Conservation (phyloP, 1,284 basidiomycete species). For the Sphaerobolus stellatus region DNA sequence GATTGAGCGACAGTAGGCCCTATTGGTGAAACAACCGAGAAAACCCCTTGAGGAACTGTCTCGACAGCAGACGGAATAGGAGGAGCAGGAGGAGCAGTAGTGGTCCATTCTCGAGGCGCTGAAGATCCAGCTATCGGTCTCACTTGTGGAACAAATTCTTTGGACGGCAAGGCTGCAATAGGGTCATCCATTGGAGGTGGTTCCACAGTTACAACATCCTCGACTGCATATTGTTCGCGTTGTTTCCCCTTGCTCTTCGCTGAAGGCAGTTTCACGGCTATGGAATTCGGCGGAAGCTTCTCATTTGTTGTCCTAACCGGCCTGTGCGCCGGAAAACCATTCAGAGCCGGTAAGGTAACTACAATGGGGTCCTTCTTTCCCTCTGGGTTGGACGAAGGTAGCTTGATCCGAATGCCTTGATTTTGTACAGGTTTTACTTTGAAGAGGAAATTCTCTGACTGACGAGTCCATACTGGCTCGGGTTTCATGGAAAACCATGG, state of each 20-base stretch:
- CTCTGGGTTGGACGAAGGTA: constrained; percentile 43
- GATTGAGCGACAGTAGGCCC: too few species aligned
- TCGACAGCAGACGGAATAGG: constrained; percentile 22
- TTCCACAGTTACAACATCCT: constrained; percentile 7
- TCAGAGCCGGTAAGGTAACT: constrained; percentile 22
- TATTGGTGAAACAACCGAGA: constrained; percentile 27
- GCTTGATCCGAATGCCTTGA: constrained; percentile 56
- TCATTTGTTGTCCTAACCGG: background rate
- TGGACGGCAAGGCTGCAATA: background rate
- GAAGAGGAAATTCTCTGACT: constrained; percentile 69
- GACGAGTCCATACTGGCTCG: constrained; percentile 76
- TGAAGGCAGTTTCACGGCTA: constrained; percentile 19
- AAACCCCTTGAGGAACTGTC: constrained; percentile 38
- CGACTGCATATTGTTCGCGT: background rate
- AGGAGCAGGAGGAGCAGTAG: constrained; percentile 14
- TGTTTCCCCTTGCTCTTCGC: constrained; percentile 1
- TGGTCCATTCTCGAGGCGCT: too few species aligned
- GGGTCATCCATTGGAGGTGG: constrained; percentile 4
- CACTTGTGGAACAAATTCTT: background rate
- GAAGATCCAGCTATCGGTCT: background rate
- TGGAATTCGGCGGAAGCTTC: constrained; percentile 1
- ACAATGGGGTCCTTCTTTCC: constrained; percentile 31
- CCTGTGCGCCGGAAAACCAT: too few species aligned
- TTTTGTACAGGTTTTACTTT: constrained; percentile 55
- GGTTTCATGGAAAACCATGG: constrained; percentile 73